Conservation (phyloP, 2,329 filamentous ascomycete species). For the Exophiala alcalophila region DNA sequence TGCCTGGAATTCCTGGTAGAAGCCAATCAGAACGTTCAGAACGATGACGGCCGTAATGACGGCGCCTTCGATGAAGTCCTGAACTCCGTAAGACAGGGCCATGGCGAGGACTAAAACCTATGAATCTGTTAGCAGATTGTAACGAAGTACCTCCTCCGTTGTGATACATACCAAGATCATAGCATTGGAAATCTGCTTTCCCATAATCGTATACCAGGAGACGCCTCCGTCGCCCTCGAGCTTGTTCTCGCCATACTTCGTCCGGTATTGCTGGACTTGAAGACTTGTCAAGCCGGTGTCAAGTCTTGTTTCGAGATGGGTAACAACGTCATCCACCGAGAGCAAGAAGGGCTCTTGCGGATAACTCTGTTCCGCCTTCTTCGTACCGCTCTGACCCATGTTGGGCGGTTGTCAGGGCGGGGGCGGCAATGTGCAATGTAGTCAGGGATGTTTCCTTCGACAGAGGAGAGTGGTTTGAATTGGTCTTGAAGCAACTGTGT, state of each 20-base stretch:
- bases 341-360: constrained; percentile 37
- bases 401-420: constrained; percentile 6
- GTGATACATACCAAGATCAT: constrained; percentile 50
- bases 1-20: constrained; percentile 59
- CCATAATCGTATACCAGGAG: constrained; percentile 49
- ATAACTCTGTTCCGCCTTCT: constrained; percentile 31
- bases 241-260: constrained; percentile 52
- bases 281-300: constrained; percentile 48
- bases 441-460: too few species aligned
- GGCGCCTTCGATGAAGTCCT: constrained; percentile 57
- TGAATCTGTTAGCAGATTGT: constrained; percentile 7
- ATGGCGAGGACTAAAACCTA: constrained; percentile 65
- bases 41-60: constrained; percentile 59
- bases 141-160: constrained; percentile 12
- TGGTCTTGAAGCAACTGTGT: too few species aligned
- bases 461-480: too few species aligned
- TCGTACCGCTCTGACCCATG: constrained; percentile 24
- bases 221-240: constrained; percentile 47
- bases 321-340: constrained; percentile 38
- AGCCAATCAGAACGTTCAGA: constrained; percentile 57
- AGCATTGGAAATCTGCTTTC: constrained; percentile 54
- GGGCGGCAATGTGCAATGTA: too few species aligned
- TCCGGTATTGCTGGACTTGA: constrained; percentile 45
- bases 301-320: constrained; percentile 46
- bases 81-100: constrained; percentile 57